Evolutionary conservation across 228 moss, liverwort and hornwort species (phyloP).

Genomic region (Sphagnum fallax): DNA sequence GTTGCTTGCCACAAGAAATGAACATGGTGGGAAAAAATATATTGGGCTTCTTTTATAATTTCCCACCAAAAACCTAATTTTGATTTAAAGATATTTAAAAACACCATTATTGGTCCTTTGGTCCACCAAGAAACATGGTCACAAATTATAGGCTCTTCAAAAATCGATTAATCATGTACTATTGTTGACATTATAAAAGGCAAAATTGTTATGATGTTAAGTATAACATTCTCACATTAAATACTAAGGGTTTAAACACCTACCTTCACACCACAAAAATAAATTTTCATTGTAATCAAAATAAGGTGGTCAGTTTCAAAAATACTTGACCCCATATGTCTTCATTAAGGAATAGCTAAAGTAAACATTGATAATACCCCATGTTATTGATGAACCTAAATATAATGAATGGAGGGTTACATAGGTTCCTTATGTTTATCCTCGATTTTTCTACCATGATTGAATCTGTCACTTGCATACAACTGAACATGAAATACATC

Average conservation of each 20-base stretch:
- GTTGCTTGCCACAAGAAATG: slow-evolving; percentile 97
- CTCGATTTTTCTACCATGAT: slow-evolving; percentile 98
- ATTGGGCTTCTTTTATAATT: slow-evolving; percentile 78
- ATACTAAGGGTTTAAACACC: no score
- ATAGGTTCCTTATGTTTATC: slow-evolving; percentile 84
- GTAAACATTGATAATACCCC: slow-evolving; percentile 92
- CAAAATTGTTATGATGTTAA: slow-evolving; percentile 78
- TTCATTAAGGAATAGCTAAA: slow-evolving; percentile 87
- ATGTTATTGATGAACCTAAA: slow-evolving; percentile 85
- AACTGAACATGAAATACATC: no score
- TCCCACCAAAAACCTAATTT: slow-evolving; percentile 79
- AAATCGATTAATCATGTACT: slow-evolving; percentile 49
- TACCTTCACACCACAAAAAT: no score
- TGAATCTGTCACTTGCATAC: slow-evolving; percentile 74
- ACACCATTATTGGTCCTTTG: slow-evolving; percentile 11
- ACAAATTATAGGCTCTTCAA: slow-evolving; percentile 39
- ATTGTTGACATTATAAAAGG: slow-evolving; percentile 86
- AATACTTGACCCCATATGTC: slow-evolving; percentile 84
- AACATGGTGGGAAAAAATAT: slow-evolving; percentile 91
- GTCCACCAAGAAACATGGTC: no score
- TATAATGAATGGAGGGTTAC: slow-evolving; percentile 94
- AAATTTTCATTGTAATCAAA: no score
- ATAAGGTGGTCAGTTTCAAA: no score
- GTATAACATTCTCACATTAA: slow-evolving; percentile 56
- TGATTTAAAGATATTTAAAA: slow-evolving; percentile 46